Evolutionary conservation across 177 flowering plant genomes (phyloP), one percentile per base, ranked within the genome.

Genomic region (Vitis hybrid): DNA sequence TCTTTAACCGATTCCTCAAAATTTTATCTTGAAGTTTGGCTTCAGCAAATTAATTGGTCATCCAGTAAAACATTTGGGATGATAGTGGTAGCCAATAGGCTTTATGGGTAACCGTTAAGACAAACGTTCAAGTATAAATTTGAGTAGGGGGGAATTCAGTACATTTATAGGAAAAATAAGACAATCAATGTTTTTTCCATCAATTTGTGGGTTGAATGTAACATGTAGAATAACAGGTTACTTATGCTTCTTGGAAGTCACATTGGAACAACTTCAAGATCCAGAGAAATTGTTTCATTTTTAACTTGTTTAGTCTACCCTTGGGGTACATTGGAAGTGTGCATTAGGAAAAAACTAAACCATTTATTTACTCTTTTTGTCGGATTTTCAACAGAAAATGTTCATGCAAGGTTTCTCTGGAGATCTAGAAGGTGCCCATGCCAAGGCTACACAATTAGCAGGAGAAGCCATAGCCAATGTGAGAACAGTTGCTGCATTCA

Each of bases 371-470:
- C 15, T 11, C 51, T 35, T 69, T 32, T 1, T 27, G 70, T 49
- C 65, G 67, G 51, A 11, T 51, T 74, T 66, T 68, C 11, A 18
- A 74, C 90, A 95, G 99, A 93, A 95, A 89, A 88, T 95, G 98
- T 95, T 91, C 82, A 84, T 93, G 93, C 81, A 72, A 61, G 99
- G 99, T 27, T 95, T 95, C 85, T 91, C 99, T 0, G 99, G 99
- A 32, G 99, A 95, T 77, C 72, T 93, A 9, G 98, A 91, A 76
- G 93, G 80, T 65, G 85, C 94, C 2, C 99, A 95, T 78, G 91
- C 92, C 18, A 93, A 93, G 84, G 90, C 96, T 48, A 95, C 98
- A 13, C 98, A 93, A 68, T 79, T 95, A 14, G 99, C 99, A 2
- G 96, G 94, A 0, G 99, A 95, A 78, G 99, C 98, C 0, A 94